Base-by-base conservation (phyloP, 257 asterid species). In the Solanum infundibuliforme region DNA sequence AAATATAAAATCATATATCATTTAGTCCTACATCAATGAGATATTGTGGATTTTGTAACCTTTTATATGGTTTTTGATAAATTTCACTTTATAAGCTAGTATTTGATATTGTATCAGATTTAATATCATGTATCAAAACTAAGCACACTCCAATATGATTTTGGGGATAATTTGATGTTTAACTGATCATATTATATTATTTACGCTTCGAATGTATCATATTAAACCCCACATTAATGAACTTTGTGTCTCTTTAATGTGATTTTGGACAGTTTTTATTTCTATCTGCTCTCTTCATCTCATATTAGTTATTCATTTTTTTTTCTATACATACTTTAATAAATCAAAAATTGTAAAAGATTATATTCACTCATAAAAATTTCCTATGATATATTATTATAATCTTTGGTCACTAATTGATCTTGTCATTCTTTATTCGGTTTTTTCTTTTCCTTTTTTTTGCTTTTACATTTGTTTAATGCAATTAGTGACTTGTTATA, bases 31-130 rank as follows among this genome's bases (percentile, higher is more conserved):
- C 23, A 32, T 71, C 0, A 0, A 69, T 69, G 39, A 2, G 41
- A 71, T 32, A 23, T 16, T 5, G 35, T 72, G 11, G 25, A 55
- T 32, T 72, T 32, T 21, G 10, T 0, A 72, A 16, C 7, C 0
- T 6, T 32, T 71, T 7, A 4, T 31, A 69, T 14, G 9, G 7
- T 71, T 5, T 71, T 34, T 31, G 25, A 1, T 10, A 32, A 32
- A 31, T 31, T 18, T 31, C 6, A 72, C 7, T 72, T 72, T 8
- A 7, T 27, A 9, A 31, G 12, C 13, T 31, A 31, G 4, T 16
- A 1, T 16, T 71, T 71, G 1, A 14, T 0, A 3, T 31, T 13
- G 1, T 7, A 0, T 14, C 5, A 31, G 12, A 18, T 8, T 8
- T 16, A 1, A 3, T 2, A 71, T 32, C 7, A 8, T 4, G 25